These are phyloP conservation scores for Eucalyptus sp. DNA, from an alignment of 345 rosid genomes.

Conservation along the genomic window DNA sequence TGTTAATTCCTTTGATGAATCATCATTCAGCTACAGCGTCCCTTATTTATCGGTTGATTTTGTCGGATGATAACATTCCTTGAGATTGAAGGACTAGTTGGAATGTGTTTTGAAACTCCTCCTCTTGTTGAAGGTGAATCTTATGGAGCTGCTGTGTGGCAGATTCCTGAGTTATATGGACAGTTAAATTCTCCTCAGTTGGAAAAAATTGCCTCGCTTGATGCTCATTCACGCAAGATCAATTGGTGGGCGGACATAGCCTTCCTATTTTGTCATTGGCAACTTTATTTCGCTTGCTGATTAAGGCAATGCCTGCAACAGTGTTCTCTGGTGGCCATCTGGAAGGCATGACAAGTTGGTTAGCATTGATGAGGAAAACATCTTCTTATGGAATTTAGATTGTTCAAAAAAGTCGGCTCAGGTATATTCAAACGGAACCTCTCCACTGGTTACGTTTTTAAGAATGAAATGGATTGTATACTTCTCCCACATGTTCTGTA, in stretches of 20 bases:
- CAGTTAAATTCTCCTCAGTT: constrained; percentile 74
- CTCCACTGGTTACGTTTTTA: neutral
- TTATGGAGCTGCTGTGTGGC: constrained; percentile 90
- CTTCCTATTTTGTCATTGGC: neutral
- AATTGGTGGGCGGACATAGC: constrained; percentile 53
- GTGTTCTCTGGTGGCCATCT: constrained; percentile 84
- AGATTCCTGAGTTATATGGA: constrained; percentile 92
- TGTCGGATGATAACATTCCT: neutral
- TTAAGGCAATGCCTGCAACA: constrained; percentile 3
- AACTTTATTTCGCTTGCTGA: neutral
- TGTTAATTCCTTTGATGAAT: neutral
- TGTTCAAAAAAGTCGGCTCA: constrained; percentile 63
- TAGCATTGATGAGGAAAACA: constrained; percentile 74
- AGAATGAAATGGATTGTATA: neutral
- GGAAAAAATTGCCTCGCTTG: constrained; percentile 76
- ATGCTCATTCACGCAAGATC: constrained; percentile 68
- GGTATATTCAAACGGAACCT: constrained; percentile 16
- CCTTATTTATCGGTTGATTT: neutral
- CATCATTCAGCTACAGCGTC: neutral
- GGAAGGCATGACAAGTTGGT: constrained; percentile 78
- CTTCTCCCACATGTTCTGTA: neutral
- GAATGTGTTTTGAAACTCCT: neutral
- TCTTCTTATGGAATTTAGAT: constrained; percentile 73
- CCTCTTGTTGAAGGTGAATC: constrained; percentile 46
- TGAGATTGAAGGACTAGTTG: neutral